Evolutionary conservation across 495 filamentous ascomycete genomes (phyloP), one percentile per base, ranked within the genome.

Genomic region (Tuber magnatum): DNA sequence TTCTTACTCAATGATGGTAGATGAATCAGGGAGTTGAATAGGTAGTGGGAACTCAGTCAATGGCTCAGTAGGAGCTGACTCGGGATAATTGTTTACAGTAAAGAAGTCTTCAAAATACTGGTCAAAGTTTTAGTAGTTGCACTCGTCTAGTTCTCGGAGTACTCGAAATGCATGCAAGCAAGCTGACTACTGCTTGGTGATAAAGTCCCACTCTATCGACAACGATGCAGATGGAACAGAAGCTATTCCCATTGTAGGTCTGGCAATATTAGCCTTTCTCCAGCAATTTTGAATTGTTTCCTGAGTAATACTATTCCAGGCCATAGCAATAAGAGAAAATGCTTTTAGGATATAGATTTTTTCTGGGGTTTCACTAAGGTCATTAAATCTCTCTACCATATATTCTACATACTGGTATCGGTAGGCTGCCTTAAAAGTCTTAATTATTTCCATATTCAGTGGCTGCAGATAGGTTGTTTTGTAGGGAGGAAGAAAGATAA

Each of bases 1-100:
- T n/a, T n/a, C n/a, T n/a, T n/a, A n/a, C n/a, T n/a, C n/a, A n/a
- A n/a, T n/a, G n/a, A n/a, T n/a, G n/a, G n/a, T n/a, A n/a, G n/a
- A n/a, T n/a, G n/a, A 42, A 42, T 42, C 7, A 10, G 41, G 41
- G 41, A 42, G 41, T 5, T 3, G 7, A 42, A 9, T 9, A n/a
- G n/a, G n/a, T 42, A 10, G 41, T 3, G 3, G 12, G 7, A 10
- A 8, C 41, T 42, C 41, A 42, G 41, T n/a, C n/a, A n/a, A n/a
- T n/a, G 7, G 5, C 5, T 3, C 7, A 9, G 0, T 0, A 9
- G 12, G 5, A 3, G 7, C n/a, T n/a, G n/a, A n/a, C n/a, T n/a
- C n/a, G n/a, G n/a, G n/a, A n/a, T n/a, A n/a, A 8, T 42, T 42
- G 2, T 42, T 10, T 0, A 9, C 41, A 0, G 41, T 42, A 42